Evolutionary conservation across 2,329 filamentous ascomycete species (phyloP).

Genomic region (Trichoderma sp.): DNA sequence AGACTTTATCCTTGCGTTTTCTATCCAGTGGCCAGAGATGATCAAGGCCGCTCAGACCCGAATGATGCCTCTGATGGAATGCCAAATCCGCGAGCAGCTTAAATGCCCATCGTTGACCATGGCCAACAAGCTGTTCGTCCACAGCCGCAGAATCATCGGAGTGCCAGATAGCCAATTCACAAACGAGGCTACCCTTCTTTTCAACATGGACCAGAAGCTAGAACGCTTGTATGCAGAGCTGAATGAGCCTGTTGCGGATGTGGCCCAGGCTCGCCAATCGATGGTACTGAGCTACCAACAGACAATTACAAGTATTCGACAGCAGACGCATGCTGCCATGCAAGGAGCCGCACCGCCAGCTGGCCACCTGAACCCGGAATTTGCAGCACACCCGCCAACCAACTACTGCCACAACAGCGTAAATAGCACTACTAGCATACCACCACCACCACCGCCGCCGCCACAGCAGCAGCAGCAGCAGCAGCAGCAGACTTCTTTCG

Average conservation of each 20-base stretch:
- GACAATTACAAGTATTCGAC: not conserved
- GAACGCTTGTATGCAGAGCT: slow-evolving; percentile 27
- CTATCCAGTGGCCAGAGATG: slow-evolving; percentile 30
- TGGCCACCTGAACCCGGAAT: not conserved
- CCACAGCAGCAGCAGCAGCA: not conserved
- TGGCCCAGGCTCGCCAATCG: not conserved
- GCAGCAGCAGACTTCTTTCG: not conserved
- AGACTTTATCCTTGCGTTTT: slow-evolving; percentile 33
- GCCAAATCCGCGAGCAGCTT: slow-evolving; percentile 32
- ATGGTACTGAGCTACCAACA: not conserved
- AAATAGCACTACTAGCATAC: not conserved
- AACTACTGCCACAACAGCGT: not conserved
- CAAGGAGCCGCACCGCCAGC: slow-evolving; percentile 1
- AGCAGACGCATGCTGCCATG: not conserved
- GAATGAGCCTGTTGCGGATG: not conserved
- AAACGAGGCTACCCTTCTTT: slow-evolving; percentile 30
- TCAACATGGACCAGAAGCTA: slow-evolving; percentile 31
- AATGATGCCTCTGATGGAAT: slow-evolving; percentile 34
- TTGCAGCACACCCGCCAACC: not conserved
- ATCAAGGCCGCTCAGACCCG: slow-evolving; percentile 26
- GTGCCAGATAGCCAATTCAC: slow-evolving; percentile 29
- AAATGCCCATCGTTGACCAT: slow-evolving; percentile 33
- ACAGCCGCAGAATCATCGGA: slow-evolving; percentile 35
- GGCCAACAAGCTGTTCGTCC: slow-evolving; percentile 35
- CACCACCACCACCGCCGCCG: not conserved